A percentile compares a stretch with the other conserved stretches of the same genome.
Evolutionary conservation across 352 stramenopile genomes (phyloP).

Genomic region (Phytophthora podocarpi): DNA sequence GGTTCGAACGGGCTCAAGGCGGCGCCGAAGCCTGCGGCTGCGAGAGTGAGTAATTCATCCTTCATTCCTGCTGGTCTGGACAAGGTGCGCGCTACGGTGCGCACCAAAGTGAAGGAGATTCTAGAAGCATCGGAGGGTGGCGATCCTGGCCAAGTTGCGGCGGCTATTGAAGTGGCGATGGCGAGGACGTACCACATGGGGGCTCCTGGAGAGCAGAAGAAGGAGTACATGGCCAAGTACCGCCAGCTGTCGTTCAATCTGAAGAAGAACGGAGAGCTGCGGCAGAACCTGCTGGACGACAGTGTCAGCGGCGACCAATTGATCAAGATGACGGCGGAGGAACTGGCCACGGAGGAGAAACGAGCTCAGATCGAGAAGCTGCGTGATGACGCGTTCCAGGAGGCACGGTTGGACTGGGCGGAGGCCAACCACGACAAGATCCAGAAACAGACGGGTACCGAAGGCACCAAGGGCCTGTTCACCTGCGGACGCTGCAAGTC

Average conservation of each 20-base stretch:
- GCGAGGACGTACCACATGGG: constrained; percentile 74
- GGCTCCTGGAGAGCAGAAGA: constrained; percentile 78
- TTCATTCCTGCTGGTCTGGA: constrained; percentile 78
- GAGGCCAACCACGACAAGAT: constrained; percentile 92
- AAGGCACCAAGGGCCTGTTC: constrained; percentile 81
- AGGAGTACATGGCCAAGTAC: constrained; percentile 90
- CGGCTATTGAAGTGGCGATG: constrained; percentile 79
- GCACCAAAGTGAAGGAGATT: constrained; percentile 82
- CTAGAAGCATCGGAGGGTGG: constrained; percentile 58
- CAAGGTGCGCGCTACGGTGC: constrained; percentile 78
- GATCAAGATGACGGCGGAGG: constrained; percentile 82
- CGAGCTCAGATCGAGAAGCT: constrained; percentile 85
- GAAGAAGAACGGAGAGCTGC: constrained; percentile 89
- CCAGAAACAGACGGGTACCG: constrained; percentile 87
- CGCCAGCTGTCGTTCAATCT: constrained; percentile 91
- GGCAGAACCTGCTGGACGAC: constrained; percentile 75
- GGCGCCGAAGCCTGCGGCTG: constrained; percentile 27
- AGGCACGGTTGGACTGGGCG: constrained; percentile 88
- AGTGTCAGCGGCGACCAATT: constrained; percentile 74
- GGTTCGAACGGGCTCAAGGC: constrained; percentile 37
- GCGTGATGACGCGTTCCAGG: constrained; percentile 83
- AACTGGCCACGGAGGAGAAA: constrained; percentile 89
- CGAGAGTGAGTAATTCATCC: constrained; percentile 24
- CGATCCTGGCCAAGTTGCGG: constrained; percentile 55
- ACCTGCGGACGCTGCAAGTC: constrained; percentile 95